Base-by-base conservation (phyloP, 306 rosid genomes). In the Trichosanthes cucumerina region DNA sequence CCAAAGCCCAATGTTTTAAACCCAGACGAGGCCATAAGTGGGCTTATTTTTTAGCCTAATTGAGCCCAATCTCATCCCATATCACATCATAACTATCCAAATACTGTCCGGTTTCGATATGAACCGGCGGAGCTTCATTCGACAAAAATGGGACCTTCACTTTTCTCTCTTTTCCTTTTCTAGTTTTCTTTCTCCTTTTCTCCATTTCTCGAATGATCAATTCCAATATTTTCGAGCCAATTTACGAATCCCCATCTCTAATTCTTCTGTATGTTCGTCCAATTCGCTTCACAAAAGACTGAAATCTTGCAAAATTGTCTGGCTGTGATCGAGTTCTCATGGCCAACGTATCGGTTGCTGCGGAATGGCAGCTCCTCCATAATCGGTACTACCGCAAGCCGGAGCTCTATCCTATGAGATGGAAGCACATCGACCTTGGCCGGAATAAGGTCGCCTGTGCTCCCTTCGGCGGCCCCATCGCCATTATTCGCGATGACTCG, bases 291-390 rank as follows among this genome's bases (percentile, higher is more conserved):
- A 6, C 70, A 9, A 49, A 46, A 9, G 34, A 47, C 54, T 72
- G 58, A 46, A 72, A 15, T 72, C 58, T 47, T 13, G 52, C 9
- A 19, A 21, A 44, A 43, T 43, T 44, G 23, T 7, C 18, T 44
- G 31, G 11, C 46, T 41, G 59, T 36, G 36, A 23, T 52, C 43
- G 66, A 10, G 50, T 64, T 15, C 23, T 76, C 23, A 94, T 95
- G 98, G 92, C 97, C 21, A 92, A 87, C 86, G 94, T 92, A 41
- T 94, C 98, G 2, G 98, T 94, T 5, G 97, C 98, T 34, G 97
- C 98, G 77, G 98, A 94, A 82, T 94, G 98, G 98, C 97, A 90
- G 86, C 97, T 92, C 79, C 97, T 94, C 85, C 89, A 88, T 88
- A 92, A 94, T 72, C 93, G 98, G 3, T 94, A 85, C 87, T 92